Base-by-base conservation (phyloP, 768 basidiomycete species). In the Naganishia kalamii region DNA sequence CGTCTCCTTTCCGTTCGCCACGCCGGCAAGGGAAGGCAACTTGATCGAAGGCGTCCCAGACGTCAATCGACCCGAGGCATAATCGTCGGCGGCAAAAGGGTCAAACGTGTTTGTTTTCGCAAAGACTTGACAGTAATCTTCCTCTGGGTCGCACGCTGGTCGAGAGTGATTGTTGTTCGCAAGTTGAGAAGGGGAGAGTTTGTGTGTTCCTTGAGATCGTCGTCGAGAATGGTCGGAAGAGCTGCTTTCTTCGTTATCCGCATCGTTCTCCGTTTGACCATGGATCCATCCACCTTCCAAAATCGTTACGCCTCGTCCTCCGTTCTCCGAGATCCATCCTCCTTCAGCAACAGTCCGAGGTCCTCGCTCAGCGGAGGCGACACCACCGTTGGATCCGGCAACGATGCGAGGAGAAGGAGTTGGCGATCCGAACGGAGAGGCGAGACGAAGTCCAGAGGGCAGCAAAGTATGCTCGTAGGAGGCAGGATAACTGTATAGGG, bases 361-460 rank as follows among this genome's bases (percentile, higher is more conserved):
- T n/a, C n/a, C n/a, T n/a, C n/a, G n/a, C n/a, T n/a, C n/a, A n/a
- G n/a, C n/a, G n/a, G n/a, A n/a, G n/a, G n/a, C n/a, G n/a, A n/a
- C n/a, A n/a, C n/a, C n/a, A n/a, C n/a, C n/a, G n/a, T n/a, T n/a
- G n/a, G n/a, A n/a, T n/a, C 48, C 27, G 15, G 29, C 17, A n/a
- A 52, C 30, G 32, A 8, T 35, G 19, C 29, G 33, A 2, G 54
- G 23, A 23, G 19, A 25, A 29, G 54, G n/a, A 19, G n/a, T 21
- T n/a, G 54, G 35, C 4, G 54, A 57, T 25, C 37, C 29, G 30
- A 57, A 57, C 11, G 54, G 54, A 57, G 54, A 57, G 40, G 54
- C 54, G 4, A 57, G 54, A 4, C 37, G 23, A 4, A 57, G 27
- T 10, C 54, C 54, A n/a, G 54, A 57, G 6, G 54, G 54, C 15